These are phyloP conservation scores for Knufia petricola DNA, from an alignment of 2,329 filamentous ascomycete species.

Conservation along the genomic window DNA sequence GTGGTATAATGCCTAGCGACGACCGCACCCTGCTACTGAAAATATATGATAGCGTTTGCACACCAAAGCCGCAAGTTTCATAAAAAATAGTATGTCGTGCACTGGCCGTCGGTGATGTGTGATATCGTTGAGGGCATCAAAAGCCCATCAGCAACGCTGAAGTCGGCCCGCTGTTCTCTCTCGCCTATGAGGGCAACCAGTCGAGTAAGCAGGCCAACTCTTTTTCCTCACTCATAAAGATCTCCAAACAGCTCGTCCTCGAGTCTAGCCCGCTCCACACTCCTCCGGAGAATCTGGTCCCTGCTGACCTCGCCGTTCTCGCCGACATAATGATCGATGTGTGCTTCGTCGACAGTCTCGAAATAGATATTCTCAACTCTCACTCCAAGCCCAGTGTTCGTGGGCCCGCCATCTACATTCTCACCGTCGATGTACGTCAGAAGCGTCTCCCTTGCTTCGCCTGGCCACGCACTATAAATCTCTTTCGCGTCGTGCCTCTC, in stretches of 20 bases:
- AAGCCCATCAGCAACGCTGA: no score
- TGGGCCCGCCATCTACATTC: no score
- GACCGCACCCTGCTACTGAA: no score
- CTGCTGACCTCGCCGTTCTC: slow-evolving; percentile 36
- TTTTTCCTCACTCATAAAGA: neutral
- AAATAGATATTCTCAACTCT: slow-evolving; percentile 44
- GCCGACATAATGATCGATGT: slow-evolving; percentile 47
- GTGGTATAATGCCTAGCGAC: no score
- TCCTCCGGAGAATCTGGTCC: neutral
- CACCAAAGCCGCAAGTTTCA: no score
- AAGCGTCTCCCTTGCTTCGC: neutral
- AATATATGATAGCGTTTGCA: no score
- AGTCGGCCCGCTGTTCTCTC: no score
- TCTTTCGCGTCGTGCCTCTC: neutral
- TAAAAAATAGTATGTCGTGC: no score
- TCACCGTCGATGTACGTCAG: neutral
- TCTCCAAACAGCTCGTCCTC: neutral
- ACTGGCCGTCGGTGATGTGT: no score
- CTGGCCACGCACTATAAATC: neutral
- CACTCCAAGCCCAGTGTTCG: neutral
- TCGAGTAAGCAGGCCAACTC: no score
- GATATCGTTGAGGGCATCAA: no score
- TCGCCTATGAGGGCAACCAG: no score
- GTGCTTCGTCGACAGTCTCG: slow-evolving; percentile 46
- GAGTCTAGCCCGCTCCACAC: neutral